Base-by-base conservation (phyloP, 2,329 filamentous ascomycete genomes). In the Diaporthe eres region DNA sequence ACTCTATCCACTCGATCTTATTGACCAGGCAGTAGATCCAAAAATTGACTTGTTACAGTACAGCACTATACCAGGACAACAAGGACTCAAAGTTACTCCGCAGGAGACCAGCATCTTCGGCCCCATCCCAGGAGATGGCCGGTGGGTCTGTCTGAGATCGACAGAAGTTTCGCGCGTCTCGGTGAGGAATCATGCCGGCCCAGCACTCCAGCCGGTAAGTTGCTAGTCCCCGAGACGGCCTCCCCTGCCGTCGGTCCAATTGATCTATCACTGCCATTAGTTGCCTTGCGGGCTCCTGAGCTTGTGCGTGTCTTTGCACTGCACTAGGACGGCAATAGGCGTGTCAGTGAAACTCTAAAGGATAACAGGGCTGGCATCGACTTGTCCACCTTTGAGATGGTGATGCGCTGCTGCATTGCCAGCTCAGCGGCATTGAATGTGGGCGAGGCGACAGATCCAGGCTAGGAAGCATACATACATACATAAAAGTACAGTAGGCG, bases 61-160 rank as follows among this genome's bases (percentile, higher is more conserved):
- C 19, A 58, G 49, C 25, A 49, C 17, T 37, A 10, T 13, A 7
- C 28, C n/a, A 60, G 22, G 34, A 10, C 34, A 19, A n/a, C 58
- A 61, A 39, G 15, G 7, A 13, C 58, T 22, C n/a, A 65, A 22
- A 49, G n/a, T 44, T 51, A 31, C 39, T 49, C 42, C 28, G 44
- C 42, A 65, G 42, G 25, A 22, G 2, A 55, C 53, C 37, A 22
- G 42, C 25, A 49, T 47, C 25, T 34, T 34, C 19, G 42, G 44
- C 58, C 58, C 34, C 58, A 47, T 65, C 60, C 47, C 47, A 68
- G 65, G 65, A 70, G 65, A 70, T 70, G 65, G 65, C 49, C 65
- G 34, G 65, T 70, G 65, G 65, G 65, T 55, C 65, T 28, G 65
- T 53, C 34, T 37, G 65, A 68, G 65, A 68, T 68, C 65, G 65